phyloP scores from a whole-genome alignment of 2,329 filamentous ascomycete genomes.

The Calonectria pauciramosa region DNA sequence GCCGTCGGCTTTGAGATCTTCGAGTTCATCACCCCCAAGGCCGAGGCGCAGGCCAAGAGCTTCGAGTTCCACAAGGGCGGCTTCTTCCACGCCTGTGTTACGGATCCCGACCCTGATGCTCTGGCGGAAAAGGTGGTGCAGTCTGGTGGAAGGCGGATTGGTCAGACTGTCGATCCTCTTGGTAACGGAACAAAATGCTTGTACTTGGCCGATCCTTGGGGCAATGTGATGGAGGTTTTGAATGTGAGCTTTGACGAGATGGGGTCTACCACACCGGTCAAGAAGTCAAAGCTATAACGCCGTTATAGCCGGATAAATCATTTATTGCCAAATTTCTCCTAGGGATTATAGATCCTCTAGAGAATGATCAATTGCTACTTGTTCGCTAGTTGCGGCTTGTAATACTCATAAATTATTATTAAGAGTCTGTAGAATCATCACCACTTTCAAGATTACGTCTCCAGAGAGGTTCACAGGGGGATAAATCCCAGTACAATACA shows the following conservation, averaged over 20 bases:
- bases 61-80: constrained; percentile 45
- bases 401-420: no score
- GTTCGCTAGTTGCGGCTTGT: no score
- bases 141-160: constrained; percentile 47
- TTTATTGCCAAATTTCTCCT: neutral
- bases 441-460: no score
- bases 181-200: constrained; percentile 19
- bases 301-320: neutral
- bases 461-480: no score
- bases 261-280: neutral
- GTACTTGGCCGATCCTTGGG: constrained; percentile 23
- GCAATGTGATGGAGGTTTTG: constrained; percentile 26
- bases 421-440: no score
- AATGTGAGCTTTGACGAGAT: constrained; percentile 24
- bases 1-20: constrained; percentile 52
- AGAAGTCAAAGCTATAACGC: constrained; percentile 8
- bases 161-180: constrained; percentile 26
- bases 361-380: no score
- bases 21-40: constrained; percentile 47
- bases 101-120: constrained; percentile 47
- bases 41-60: constrained; percentile 16
- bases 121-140: constrained; percentile 42
- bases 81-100: constrained; percentile 52
- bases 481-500: no score
- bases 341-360: no score